Evolutionary conservation across 2,329 filamentous ascomycete species (phyloP), one percentile per base, ranked within the genome.

Genomic region (Botrytis porri): DNA sequence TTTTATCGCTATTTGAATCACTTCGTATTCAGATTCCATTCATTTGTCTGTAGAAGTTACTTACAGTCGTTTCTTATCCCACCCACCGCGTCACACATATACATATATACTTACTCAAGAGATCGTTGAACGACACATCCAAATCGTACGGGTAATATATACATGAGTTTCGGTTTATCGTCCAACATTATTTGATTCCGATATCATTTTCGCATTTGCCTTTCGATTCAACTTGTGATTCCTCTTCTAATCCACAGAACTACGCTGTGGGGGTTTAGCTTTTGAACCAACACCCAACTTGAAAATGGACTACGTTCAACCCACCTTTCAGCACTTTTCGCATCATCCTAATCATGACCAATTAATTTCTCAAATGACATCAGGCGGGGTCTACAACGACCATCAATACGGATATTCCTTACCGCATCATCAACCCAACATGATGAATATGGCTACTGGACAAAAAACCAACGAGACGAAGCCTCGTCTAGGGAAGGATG

Each of bases 401-500:
- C 76, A 77, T 32, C 76, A 75, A 22, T 59, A 76, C 60, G 73
- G 71, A 71, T 72, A 78, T 75, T 69, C 71, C 41, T 63, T 75
- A 54, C 60, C 73, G 3, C 77, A 76, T 8, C 77, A 77, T 63
- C 70, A 73, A 32, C 82, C 71, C 84, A 87, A 74, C 12, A 76
- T 79, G 72, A 77, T 79, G 65, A 64, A 72, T 18, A 75, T 79
- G 70, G 74, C 79, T 16, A 74, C 73, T 48, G 59, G 57, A 35
- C 43, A 75, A 8, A 78, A 77, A 73, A 77, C 74, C n/a, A 79
- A 77, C 48, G 79, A 80, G 67, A 80, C 79, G 32, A 80, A 80
- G 60, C 79, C 79, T n/a, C 77, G 79, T 25, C 82, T 89, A 43
- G 86, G 86, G 70, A 89, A 88, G 79, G 86, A 88, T 69, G 87